Evolutionary conservation across 2,329 filamentous ascomycete genomes (phyloP), one percentile per base, ranked within the genome.

Genomic region (Aureobasidium leucospermi): DNA sequence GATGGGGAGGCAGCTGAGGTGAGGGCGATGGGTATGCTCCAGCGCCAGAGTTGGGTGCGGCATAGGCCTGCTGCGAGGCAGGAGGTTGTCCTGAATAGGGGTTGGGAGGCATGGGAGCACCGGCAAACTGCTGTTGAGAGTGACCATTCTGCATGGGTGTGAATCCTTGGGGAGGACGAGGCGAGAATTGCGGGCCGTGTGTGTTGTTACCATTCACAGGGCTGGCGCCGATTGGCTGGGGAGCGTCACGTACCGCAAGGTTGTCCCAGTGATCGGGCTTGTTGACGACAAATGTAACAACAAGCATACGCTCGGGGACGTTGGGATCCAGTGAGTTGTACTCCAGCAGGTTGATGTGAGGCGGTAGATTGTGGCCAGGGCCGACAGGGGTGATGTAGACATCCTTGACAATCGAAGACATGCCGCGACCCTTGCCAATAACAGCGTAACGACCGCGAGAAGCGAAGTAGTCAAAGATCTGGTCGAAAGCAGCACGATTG

Each of bases 381-480:
- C 90, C 84, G 4, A 97, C 84, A 0, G 94, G 93, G 9, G 96
- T 87, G 34, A 97, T 82, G 71, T 97, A 97, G 1, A 92, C 89
- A 69, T 97, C 93, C 61, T 91, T 87, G 51, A 96, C 88, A 62
- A 90, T 87, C 46, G 70, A 67, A 13, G 56, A 60, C 47, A 63
- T 61, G 19, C 85, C 82, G 32, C 85, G 75, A 1, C 83, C 82
- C 69, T 93, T 89, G 13, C 86, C 86, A 6, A 96, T 81, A 1
- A 97, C 93, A 19, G 91, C 93, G 71, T 96, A 99, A 36, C 91
- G 83, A 64, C 88, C 83, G 68, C 93, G 89, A 53, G 81, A 81
- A 43, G 85, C 79, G 70, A 99, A 97, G 74, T 99, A 97, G 56
- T 91, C 82, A 67, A 92, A 89, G n/a, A 97, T 79, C 16, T 82